phyloP scores from a whole-genome alignment of 371 early-diverging fungal genomes.

The Batkoa obscura region DNA sequence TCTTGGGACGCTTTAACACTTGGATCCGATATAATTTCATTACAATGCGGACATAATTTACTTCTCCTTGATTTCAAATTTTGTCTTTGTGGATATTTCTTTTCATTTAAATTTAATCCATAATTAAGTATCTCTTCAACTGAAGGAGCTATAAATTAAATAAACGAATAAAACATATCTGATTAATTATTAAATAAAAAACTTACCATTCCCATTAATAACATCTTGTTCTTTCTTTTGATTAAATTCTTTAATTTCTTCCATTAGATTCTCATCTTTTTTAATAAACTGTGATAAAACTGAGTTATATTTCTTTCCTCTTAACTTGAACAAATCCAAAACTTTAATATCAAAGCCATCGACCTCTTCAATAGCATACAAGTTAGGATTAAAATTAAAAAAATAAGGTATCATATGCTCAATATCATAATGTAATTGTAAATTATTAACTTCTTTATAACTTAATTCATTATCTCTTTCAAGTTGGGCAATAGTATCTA shows the following conservation, averaged over 20 bases:
- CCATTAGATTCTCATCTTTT: background rate
- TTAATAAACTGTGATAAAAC: background rate
- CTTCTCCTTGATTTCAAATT: too few species aligned
- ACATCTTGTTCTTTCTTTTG: too few species aligned
- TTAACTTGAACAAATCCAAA: background rate
- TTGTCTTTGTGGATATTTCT: too few species aligned
- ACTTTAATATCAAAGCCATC: constrained; percentile 4
- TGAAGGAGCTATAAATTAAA: too few species aligned
- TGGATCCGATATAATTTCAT: too few species aligned
- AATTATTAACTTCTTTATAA: background rate
- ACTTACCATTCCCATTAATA: too few species aligned
- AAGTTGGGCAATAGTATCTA: background rate
- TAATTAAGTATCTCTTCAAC: too few species aligned
- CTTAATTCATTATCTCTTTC: background rate
- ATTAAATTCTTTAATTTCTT: background rate
- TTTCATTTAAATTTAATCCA: too few species aligned
- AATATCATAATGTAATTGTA: constrained; percentile 5
- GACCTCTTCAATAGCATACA: constrained; percentile 4
- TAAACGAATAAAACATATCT: too few species aligned
- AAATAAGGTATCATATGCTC: constrained; percentile 6
- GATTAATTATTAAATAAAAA: too few species aligned
- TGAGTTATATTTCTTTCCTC: background rate
- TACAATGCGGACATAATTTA: too few species aligned
- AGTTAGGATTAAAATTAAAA: constrained; percentile 1
- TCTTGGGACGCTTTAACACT: too few species aligned